Evolutionary conservation across 1,284 basidiomycete genomes (phyloP).

Genomic region (Ustilago esculenta): DNA sequence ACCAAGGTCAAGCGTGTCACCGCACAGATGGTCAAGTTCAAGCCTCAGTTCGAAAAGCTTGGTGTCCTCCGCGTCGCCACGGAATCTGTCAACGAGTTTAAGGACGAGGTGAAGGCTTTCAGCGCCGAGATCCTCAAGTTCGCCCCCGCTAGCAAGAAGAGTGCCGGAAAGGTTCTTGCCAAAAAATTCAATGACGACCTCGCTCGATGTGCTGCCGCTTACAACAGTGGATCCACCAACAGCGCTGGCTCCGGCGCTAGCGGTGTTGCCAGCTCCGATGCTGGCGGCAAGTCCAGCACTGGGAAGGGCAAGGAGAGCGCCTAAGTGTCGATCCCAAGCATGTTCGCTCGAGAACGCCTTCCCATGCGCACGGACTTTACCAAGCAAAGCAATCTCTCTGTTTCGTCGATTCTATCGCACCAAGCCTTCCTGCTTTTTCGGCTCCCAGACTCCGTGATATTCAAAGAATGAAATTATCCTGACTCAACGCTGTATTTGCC

Average conservation of each 20-base stretch:
- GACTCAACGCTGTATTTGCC: too few relatives aligned
- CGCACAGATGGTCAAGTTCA: slow-evolving; percentile 6
- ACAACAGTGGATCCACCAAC: background rate
- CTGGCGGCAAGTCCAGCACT: too few relatives aligned
- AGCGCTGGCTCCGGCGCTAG: too few relatives aligned
- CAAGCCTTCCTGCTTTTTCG: too few relatives aligned
- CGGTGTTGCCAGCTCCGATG: too few relatives aligned
- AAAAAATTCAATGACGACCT: slow-evolving; percentile 10
- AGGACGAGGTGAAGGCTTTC: background rate
- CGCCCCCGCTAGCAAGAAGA: slow-evolving; percentile 7
- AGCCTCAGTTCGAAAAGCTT: slow-evolving; percentile 19
- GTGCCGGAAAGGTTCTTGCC: slow-evolving; percentile 1
- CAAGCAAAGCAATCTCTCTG: too few relatives aligned
- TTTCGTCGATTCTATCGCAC: background rate
- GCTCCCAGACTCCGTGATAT: too few relatives aligned
- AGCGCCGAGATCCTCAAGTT: slow-evolving; percentile 10
- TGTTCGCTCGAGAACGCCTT: too few relatives aligned
- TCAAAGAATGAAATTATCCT: too few relatives aligned
- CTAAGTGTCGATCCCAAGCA: too few relatives aligned
- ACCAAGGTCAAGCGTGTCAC: slow-evolving; percentile 1
- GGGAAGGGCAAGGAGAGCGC: too few relatives aligned
- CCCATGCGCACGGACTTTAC: too few relatives aligned
- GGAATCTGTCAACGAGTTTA: slow-evolving; percentile 6
- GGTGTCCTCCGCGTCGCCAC: background rate
- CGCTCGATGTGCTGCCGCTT: background rate